These are phyloP conservation scores for Agrocybe praecox DNA, from an alignment of 768 basidiomycete species.

Conservation along the genomic window DNA sequence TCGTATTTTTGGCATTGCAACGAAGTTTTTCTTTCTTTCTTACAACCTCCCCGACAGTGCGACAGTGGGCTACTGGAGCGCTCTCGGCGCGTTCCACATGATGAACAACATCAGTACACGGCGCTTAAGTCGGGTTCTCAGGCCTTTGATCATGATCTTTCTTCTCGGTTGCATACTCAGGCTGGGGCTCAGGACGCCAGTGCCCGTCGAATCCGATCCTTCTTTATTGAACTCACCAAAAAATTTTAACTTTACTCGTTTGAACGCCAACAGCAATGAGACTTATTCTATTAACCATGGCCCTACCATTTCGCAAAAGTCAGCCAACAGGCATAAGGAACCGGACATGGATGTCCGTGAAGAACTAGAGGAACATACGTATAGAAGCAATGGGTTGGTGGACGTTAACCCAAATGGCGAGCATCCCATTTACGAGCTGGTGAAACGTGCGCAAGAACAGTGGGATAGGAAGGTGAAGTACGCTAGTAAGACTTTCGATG, in stretches of 20 bases:
- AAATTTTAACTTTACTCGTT: too few species aligned
- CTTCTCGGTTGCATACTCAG: background rate
- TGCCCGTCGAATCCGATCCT: background rate
- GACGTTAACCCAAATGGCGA: slow-evolving; percentile 39
- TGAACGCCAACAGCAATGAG: too few species aligned
- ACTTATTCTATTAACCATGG: too few species aligned
- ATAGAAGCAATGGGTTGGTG: slow-evolving; percentile 40
- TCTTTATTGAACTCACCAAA: too few species aligned
- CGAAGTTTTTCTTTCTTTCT: too few species aligned
- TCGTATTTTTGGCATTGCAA: too few species aligned
- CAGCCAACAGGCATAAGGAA: too few species aligned
- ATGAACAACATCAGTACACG: background rate
- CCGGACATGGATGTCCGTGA: too few species aligned
- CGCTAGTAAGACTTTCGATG: slow-evolving; percentile 75
- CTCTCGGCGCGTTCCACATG: too few species aligned
- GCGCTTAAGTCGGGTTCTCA: background rate
- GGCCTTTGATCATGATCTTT: background rate
- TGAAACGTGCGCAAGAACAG: slow-evolving; percentile 67
- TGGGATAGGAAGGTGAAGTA: slow-evolving; percentile 61
- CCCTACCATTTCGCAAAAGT: too few species aligned
- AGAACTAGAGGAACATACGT: slow-evolving; percentile 29
- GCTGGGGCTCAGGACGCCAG: background rate
- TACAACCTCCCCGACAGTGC: too few species aligned
- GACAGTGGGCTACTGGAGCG: too few species aligned
- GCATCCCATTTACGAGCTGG: slow-evolving; percentile 83